Conservation (phyloP, 2,329 filamentous ascomycete species). For the Colletotrichum ledebouriae region DNA sequence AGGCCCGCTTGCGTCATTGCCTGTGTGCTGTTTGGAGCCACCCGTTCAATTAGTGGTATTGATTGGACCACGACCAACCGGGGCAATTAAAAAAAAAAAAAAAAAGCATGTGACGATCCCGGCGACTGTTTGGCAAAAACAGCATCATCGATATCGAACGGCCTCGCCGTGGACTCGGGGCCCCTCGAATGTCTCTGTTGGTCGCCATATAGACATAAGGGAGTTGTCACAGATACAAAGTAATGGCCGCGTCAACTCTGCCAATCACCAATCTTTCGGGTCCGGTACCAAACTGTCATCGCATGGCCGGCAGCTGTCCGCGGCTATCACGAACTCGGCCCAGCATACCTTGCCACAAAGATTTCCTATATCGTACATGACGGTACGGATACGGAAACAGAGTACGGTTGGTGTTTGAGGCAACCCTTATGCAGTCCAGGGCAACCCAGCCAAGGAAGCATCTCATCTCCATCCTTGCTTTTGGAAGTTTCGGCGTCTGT, state of each 20-base stretch:
- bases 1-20: conserved; percentile 40
- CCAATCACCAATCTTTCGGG: conserved; percentile 2
- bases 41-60: conserved; percentile 21
- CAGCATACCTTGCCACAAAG: not conserved
- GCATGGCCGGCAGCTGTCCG: not conserved
- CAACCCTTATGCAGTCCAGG: not conserved
- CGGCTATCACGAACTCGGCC: conserved; percentile 28
- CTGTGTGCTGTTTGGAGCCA: conserved; percentile 31
- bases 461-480: not conserved
- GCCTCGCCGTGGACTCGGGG: not conserved
- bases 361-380: not conserved
- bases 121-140: conserved; percentile 11
- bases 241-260: conserved; percentile 3
- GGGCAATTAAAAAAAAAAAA: not conserved
- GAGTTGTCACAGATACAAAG: not conserved
- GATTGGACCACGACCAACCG: conserved; percentile 21
- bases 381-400: not conserved
- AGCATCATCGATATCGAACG: conserved; percentile 27
- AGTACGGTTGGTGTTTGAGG: not conserved
- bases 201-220: not conserved
- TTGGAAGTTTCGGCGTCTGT: not conserved
- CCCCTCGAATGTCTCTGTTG: not conserved
- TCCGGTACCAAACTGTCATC: not conserved
- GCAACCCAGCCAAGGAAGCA: conserved; percentile 12
- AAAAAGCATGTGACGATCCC: conserved; percentile 40